These are phyloP conservation scores for Plasmodium cynomolgi DNA, from an alignment of 169 alveolate species.

Conservation along the genomic window DNA sequence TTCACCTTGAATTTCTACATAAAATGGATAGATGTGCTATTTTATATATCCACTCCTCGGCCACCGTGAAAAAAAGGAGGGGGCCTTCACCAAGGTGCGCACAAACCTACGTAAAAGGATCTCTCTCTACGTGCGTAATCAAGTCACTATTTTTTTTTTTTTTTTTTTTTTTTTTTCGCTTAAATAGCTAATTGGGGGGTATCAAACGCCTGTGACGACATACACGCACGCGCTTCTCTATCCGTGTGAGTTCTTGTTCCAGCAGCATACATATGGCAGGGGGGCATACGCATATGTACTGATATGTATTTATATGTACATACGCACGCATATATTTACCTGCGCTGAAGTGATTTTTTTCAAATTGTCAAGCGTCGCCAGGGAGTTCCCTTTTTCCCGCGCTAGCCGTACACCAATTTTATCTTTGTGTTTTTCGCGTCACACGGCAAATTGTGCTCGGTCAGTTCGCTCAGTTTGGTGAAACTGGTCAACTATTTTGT, in stretches of 20 bases:
- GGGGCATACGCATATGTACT: not conserved
- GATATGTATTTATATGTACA: not conserved
- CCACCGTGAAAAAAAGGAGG: not conserved
- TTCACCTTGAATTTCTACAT: not conserved
- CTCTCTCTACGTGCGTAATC: not conserved
- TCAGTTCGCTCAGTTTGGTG: not conserved
- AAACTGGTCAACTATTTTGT: not conserved
- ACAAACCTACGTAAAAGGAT: not conserved
- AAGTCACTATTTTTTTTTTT: not conserved
- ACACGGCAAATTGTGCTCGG: not conserved
- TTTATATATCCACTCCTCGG: not conserved
- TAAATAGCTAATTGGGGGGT: not conserved
- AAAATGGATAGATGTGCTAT: not conserved
- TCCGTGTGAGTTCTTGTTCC: not conserved
- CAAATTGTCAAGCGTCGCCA: not conserved
- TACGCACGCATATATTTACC: not conserved
- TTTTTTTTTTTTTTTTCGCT: not conserved
- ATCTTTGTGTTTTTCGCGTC: not conserved
- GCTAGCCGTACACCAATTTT: not conserved
- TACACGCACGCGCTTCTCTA: not conserved
- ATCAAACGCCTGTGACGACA: not conserved
- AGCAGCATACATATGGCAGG: not conserved
- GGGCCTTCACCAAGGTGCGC: not conserved
- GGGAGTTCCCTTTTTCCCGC: not conserved
- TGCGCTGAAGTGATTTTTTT: not conserved